Conservation (phyloP, 257 asterid species). For the Anisodus tanguticus region DNA sequence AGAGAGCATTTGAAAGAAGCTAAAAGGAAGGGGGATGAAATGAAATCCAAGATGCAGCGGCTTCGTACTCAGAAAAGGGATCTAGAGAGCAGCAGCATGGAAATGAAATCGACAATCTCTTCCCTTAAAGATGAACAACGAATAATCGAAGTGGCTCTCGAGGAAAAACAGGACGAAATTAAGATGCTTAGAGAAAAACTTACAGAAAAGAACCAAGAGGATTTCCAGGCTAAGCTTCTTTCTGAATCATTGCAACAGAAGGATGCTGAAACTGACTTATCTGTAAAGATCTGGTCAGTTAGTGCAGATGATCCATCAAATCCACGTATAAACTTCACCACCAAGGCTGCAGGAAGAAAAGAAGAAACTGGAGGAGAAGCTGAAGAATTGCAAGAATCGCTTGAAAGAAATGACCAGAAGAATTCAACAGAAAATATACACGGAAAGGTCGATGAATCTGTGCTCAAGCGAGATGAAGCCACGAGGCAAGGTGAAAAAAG, state of each 20-base stretch:
- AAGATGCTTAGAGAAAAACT: constrained; percentile 42
- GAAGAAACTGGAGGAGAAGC: constrained; percentile 1
- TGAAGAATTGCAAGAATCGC: background rate
- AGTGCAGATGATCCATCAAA: constrained; percentile 44
- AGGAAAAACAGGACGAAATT: constrained; percentile 62
- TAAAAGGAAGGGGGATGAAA: constrained; percentile 55
- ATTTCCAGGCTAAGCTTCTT: constrained; percentile 40
- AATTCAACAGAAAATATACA: constrained; percentile 18
- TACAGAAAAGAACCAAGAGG: constrained; percentile 26
- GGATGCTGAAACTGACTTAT: constrained; percentile 48
- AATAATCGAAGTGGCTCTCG: constrained; percentile 47
- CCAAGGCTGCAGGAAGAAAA: background rate
- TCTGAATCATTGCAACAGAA: constrained; percentile 39
- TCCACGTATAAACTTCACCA: constrained; percentile 32
- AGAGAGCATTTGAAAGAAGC: constrained; percentile 49
- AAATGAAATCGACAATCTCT: constrained; percentile 67
- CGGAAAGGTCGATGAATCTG: background rate
- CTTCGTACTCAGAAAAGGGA: constrained; percentile 58
- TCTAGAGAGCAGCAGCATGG: constrained; percentile 47
- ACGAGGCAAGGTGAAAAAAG: background rate
- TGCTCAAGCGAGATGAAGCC: too few species aligned
- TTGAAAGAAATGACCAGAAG: constrained; percentile 14
- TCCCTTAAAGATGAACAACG: constrained; percentile 66
- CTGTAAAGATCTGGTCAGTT: constrained; percentile 42
- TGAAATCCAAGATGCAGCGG: constrained; percentile 51